phyloP scores from a whole-genome alignment of 2,329 filamentous ascomycete genomes.

The Simplicillium sp. region DNA sequence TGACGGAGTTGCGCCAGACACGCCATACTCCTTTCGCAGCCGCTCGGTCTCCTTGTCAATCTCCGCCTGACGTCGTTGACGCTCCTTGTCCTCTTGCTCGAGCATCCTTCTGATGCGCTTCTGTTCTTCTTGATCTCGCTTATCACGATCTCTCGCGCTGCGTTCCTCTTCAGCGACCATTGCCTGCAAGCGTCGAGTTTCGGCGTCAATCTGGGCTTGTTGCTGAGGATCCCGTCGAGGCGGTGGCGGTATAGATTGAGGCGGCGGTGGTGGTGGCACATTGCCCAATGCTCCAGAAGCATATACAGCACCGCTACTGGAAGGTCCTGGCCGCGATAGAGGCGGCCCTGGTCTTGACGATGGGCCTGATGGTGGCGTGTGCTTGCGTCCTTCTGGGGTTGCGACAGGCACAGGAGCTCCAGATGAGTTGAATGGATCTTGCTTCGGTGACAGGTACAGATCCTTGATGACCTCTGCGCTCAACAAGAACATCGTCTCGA shows the following conservation, averaged over 20 bases:
- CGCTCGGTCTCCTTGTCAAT: slow-evolving; percentile 78
- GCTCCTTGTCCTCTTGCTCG: slow-evolving; percentile 55
- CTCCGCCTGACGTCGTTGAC: slow-evolving; percentile 39
- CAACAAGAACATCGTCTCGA: slow-evolving; percentile 71
- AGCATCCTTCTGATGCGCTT: slow-evolving; percentile 54
- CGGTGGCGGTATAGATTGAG: slow-evolving; percentile 27
- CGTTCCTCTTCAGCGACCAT: slow-evolving; percentile 41
- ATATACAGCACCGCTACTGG: slow-evolving; percentile 2
- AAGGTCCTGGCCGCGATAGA: slow-evolving; percentile 8
- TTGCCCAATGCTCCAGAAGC: slow-evolving; percentile 7
- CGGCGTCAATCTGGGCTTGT: slow-evolving; percentile 52
- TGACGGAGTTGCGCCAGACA: slow-evolving; percentile 15
- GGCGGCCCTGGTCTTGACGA: slow-evolving; percentile 23
- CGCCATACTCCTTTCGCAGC: slow-evolving; percentile 58
- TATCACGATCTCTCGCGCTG: slow-evolving; percentile 44
- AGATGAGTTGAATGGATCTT: slow-evolving; percentile 70
- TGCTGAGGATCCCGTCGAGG: slow-evolving; percentile 14
- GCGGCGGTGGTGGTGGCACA: slow-evolving; percentile 37
- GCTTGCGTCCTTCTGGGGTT: slow-evolving; percentile 3
- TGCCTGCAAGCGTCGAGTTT: slow-evolving; percentile 63
- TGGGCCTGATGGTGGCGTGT: slow-evolving; percentile 24
- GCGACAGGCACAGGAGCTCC: slow-evolving; percentile 21
- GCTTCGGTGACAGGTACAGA: slow-evolving; percentile 53
- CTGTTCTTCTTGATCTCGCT: slow-evolving; percentile 43
- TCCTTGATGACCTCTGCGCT: slow-evolving; percentile 56